Evolutionary conservation across 768 basidiomycete genomes (phyloP).

Genomic region (Leccinum obscurum): DNA sequence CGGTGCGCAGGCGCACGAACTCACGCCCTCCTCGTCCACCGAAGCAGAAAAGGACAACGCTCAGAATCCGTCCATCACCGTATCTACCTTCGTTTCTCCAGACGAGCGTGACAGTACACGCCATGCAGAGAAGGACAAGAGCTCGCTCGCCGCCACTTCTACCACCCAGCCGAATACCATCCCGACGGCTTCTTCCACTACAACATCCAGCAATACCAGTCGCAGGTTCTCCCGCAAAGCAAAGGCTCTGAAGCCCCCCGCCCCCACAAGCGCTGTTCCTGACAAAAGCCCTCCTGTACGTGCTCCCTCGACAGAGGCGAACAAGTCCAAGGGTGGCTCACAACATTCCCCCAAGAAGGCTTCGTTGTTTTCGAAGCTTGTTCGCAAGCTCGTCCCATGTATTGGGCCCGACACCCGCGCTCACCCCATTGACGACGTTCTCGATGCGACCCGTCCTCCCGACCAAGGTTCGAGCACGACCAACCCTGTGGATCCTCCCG

Average conservation of each 20-base stretch:
- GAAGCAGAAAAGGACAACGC: constrained; percentile 39
- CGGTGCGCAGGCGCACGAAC: constrained; percentile 31
- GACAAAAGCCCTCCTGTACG: constrained; percentile 35
- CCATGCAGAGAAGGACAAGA: constrained; percentile 43
- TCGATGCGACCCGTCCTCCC: constrained; percentile 19
- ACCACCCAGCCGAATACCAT: constrained; percentile 42
- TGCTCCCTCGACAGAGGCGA: constrained; percentile 34
- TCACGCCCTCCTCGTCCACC: constrained; percentile 31
- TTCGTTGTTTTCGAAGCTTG: constrained; percentile 59
- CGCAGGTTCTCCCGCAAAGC: constrained; percentile 34
- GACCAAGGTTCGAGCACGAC: constrained; percentile 21
- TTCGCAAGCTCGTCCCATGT: constrained; percentile 67
- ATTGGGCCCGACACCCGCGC: constrained; percentile 50
- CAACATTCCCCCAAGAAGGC: constrained; percentile 41
- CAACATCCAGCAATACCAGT: constrained; percentile 18
- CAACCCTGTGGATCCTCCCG: constrained; percentile 22
- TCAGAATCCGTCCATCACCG: constrained; percentile 36
- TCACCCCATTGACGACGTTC: constrained; percentile 45
- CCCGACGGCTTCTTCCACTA: constrained; percentile 24
- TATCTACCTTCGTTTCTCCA: constrained; percentile 34
- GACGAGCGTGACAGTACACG: constrained; percentile 35
- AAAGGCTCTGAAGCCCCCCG: constrained; percentile 20
- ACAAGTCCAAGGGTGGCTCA: constrained; percentile 36
- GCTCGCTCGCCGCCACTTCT: constrained; percentile 45
- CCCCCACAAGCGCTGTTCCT: constrained; percentile 18